Evolutionary conservation across 2,329 filamentous ascomycete genomes (phyloP).

Genomic region (Colletotrichum caudatum): DNA sequence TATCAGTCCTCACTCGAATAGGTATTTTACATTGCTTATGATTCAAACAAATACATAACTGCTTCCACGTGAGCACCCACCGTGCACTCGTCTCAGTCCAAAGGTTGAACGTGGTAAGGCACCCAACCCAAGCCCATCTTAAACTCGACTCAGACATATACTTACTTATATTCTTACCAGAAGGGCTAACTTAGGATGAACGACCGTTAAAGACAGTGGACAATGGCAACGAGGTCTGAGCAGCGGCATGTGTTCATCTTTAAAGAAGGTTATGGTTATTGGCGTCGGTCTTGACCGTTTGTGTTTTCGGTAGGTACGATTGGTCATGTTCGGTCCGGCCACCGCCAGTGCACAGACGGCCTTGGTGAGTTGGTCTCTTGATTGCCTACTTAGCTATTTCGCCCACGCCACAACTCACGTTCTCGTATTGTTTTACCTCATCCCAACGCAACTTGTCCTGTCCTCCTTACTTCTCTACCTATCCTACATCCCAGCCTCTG

Average conservation of each 20-base stretch:
- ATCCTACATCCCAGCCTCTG: not conserved
- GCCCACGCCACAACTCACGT: not conserved
- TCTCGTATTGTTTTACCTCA: too few species aligned
- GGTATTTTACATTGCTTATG: not conserved
- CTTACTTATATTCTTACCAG: too few species aligned
- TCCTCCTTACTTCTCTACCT: not conserved
- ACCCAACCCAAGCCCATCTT: not conserved
- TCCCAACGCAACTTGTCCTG: not conserved
- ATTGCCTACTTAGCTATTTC: not conserved
- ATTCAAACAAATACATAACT: not conserved
- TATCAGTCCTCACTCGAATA: not conserved
- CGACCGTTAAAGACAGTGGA: not conserved
- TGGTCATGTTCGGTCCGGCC: not conserved
- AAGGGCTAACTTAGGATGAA: not conserved
- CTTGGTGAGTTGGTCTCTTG: not conserved
- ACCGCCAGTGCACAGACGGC: not conserved
- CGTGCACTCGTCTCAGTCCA: not conserved
- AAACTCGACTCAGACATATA: too few species aligned
- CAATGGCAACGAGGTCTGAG: not conserved
- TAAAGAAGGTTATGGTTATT: not conserved
- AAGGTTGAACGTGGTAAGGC: not conserved
- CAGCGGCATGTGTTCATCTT: not conserved
- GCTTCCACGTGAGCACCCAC: not conserved
- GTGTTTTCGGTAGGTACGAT: too few species aligned
- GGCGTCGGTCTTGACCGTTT: too few species aligned